Conservation (phyloP, 352 stramenopile genomes). For the Thalassiosira mediterranea region DNA sequence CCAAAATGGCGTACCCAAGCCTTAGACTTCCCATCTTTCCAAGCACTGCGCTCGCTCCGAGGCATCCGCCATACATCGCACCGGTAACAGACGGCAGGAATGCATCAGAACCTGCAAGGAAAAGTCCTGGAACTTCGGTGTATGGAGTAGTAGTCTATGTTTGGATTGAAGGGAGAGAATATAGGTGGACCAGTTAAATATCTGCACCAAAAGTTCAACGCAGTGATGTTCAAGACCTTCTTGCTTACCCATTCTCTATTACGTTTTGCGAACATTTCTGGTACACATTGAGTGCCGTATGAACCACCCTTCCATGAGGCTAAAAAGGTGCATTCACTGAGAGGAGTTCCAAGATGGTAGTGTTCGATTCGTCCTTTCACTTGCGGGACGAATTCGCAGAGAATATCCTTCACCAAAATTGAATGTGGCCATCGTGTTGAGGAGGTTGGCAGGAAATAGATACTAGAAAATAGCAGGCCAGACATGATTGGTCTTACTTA, state of each 20-base stretch:
- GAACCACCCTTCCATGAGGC: slow-evolving; percentile 48
- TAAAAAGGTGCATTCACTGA: slow-evolving; percentile 56
- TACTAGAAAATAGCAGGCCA: no score
- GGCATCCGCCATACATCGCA: slow-evolving; percentile 42
- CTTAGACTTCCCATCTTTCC: slow-evolving; percentile 29
- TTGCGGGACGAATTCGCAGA: slow-evolving; percentile 48
- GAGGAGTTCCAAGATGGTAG: slow-evolving; percentile 41
- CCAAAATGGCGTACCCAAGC: slow-evolving; percentile 27
- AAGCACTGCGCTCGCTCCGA: slow-evolving; percentile 26
- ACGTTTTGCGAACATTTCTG: slow-evolving; percentile 45
- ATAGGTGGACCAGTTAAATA: no score
- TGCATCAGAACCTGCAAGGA: slow-evolving; percentile 55
- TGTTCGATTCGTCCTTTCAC: slow-evolving; percentile 49
- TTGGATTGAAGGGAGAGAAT: no score
- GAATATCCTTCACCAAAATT: no score
- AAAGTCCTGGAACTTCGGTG: slow-evolving; percentile 42
- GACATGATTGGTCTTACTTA: no score
- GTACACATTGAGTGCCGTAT: slow-evolving; percentile 46
- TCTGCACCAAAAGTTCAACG: no score
- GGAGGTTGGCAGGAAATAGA: no score
- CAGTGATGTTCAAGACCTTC: no score
- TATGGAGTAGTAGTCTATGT: slow-evolving; percentile 51
- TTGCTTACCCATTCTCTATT: slow-evolving; percentile 37
- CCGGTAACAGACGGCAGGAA: slow-evolving; percentile 55
- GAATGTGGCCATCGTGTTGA: no score